Evolutionary conservation across 1,139 yeast species (phyloP), one percentile per base, ranked within the genome.

Genomic region (Pichia sp.): DNA sequence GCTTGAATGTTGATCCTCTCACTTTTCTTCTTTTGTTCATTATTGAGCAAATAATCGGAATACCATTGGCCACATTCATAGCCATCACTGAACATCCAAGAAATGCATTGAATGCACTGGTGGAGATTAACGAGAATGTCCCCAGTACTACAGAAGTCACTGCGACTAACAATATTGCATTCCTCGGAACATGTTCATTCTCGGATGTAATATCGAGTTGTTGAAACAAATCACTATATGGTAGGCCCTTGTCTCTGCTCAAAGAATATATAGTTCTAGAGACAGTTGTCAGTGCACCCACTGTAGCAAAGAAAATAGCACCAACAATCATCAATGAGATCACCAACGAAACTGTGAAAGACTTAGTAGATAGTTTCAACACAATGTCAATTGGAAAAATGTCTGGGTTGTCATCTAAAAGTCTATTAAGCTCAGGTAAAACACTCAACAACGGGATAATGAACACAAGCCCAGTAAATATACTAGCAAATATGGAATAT

Each of bases 241-340:
- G 96, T 32, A 86, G 62, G 0, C 93, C 95, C 31, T 83, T 87
- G 56, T 86, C 96, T 59, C 96, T 74, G 35, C 94, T 85, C 60
- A 86, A 78, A 12, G 94, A 86, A 63, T 77, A 86, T 1, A 88
- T 82, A 24, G 85, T 77, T 63, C 96, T 74, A 6, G 94, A 83
- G 1, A 93, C 88, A 0, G 95, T 84, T 0, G 94, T 83, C 23
- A 84, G 66, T 1, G 91, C 68, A 25, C 94, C 93, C 40, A 82
- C 77, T 5, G 87, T 79, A 29, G 87, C 91, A 55, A 83, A 81
- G 16, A 81, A 50, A 29, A 83, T 73, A 18, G 91, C 81, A 0
- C 88, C 87, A 28, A 80, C 63, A 41, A 83, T 69, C 50, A 83
- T 64, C 18, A 82, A 57, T 2, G 77, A 83, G 44, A 83, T 66